Percentiles rank a stretch among this genome's conserved stretches.
These are phyloP conservation scores for Paraphysoderma sedebokerense DNA, from an alignment of 371 early-diverging fungal genomes.

Conservation along the genomic window DNA sequence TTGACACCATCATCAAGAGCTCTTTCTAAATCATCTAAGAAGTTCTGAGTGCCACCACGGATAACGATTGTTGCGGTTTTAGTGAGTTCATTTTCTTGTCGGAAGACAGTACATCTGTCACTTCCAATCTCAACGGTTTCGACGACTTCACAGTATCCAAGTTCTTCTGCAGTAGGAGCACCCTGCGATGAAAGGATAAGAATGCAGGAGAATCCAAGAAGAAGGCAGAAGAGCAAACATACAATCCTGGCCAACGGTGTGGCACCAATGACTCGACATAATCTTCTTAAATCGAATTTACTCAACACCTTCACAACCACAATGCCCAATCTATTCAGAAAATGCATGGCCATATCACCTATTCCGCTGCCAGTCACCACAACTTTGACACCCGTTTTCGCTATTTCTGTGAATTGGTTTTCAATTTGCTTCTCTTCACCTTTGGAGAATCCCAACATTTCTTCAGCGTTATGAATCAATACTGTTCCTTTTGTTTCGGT, in stretches of 20 bases:
- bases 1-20: slow-evolving; percentile 97
- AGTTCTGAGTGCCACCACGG: slow-evolving; percentile 94
- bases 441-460: slow-evolving; percentile 91
- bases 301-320: slow-evolving; percentile 78
- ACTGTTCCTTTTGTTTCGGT: slow-evolving; percentile 99
- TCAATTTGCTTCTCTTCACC: slow-evolving; percentile 21
- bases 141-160: slow-evolving; percentile 91
- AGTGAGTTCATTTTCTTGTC: slow-evolving; percentile 60
- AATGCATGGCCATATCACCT: slow-evolving; percentile 90
- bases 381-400: slow-evolving; percentile 82
- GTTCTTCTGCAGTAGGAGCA: slow-evolving; percentile 88
- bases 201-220: slow-evolving; percentile 8
- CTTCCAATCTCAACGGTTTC: slow-evolving; percentile 92
- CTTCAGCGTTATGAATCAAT: slow-evolving; percentile 87
- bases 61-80: slow-evolving; percentile 91
- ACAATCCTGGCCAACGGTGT: slow-evolving; percentile 70
- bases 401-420: slow-evolving; percentile 63
- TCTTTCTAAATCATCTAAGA: slow-evolving; percentile 94
- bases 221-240: neutral
- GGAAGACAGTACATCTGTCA: slow-evolving; percentile 90
- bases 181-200: slow-evolving; percentile 20
- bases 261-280: slow-evolving; percentile 86
- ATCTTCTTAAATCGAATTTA: slow-evolving; percentile 89
- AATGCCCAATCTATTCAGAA: slow-evolving; percentile 76
- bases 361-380: slow-evolving; percentile 76